phyloP scores from a whole-genome alignment of 1,139 yeast species.

The Suhomyces bolitotheri region DNA sequence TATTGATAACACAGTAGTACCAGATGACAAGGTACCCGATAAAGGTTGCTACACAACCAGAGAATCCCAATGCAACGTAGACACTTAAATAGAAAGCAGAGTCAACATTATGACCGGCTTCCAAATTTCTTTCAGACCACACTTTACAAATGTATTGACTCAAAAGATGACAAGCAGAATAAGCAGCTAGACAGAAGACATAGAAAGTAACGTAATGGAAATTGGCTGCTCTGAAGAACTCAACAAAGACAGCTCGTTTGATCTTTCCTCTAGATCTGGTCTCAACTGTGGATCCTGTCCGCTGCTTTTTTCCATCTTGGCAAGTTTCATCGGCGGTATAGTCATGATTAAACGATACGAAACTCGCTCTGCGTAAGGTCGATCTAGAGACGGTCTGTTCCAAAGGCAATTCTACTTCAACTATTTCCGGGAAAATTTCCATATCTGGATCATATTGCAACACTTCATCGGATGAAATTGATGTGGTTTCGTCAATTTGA shows the following conservation, averaged over 20 bases:
- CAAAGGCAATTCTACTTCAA: constrained; percentile 3
- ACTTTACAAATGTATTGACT: constrained; percentile 26
- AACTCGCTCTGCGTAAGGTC: constrained; percentile 19
- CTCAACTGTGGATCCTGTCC: constrained; percentile 24
- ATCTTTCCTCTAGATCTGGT: constrained; percentile 25
- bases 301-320: constrained; percentile 18
- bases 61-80: constrained; percentile 25
- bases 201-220: constrained; percentile 24
- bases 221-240: constrained; percentile 30
- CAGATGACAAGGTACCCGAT: constrained; percentile 27
- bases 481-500: constrained; percentile 44
- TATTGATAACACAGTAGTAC: constrained; percentile 29
- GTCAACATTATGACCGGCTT: constrained; percentile 22
- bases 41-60: constrained; percentile 25
- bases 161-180: constrained; percentile 19
- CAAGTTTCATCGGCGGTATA: constrained; percentile 23
- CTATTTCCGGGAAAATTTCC: not conserved
- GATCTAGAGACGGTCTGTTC: constrained; percentile 5
- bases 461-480: constrained; percentile 19
- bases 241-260: constrained; percentile 24
- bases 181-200: constrained; percentile 19
- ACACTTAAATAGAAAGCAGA: constrained; percentile 21
- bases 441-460: constrained; percentile 6
- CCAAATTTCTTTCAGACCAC: constrained; percentile 31
- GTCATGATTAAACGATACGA: constrained; percentile 24